Conservation (phyloP, 352 stramenopile genomes). For the Saprolegnia parasitica region DNA sequence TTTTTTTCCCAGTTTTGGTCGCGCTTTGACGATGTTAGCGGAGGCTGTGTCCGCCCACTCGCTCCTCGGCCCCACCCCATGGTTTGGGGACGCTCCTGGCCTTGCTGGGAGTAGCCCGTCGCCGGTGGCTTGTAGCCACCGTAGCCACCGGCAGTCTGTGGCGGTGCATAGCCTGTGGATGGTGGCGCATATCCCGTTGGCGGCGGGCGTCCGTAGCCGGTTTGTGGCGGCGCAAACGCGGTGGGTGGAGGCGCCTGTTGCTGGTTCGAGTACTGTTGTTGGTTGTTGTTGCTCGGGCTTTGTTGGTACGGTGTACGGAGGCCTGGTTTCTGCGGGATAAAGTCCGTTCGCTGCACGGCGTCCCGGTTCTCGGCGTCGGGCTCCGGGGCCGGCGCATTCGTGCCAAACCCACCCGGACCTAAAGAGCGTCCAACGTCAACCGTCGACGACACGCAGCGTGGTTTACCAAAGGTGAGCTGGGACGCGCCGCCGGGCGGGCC, state of each 20-base stretch:
- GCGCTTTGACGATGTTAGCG: constrained; percentile 66
- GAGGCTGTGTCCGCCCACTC: constrained; percentile 40
- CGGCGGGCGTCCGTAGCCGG: not conserved
- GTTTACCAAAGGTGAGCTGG: constrained; percentile 60
- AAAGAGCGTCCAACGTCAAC: not conserved
- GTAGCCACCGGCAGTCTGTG: constrained; percentile 9
- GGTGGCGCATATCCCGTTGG: constrained; percentile 25
- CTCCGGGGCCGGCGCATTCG: constrained; percentile 34
- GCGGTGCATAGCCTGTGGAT: constrained; percentile 27
- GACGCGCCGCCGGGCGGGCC: constrained; percentile 59
- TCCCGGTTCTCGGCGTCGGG: constrained; percentile 27
- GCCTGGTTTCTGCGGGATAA: constrained; percentile 31
- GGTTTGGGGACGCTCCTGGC: constrained; percentile 1
- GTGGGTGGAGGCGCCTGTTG: constrained; percentile 29
- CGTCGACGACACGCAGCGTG: not conserved
- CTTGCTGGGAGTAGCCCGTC: constrained; percentile 12
- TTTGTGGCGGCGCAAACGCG: constrained; percentile 14
- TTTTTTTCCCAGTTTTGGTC: constrained; percentile 83
- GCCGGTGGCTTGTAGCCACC: not conserved
- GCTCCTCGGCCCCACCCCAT: constrained; percentile 31
- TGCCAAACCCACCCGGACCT: constrained; percentile 50
- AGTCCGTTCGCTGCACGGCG: not conserved
- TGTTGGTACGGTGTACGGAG: constrained; percentile 28
- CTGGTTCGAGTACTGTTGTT: constrained; percentile 18
- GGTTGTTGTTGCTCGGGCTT: constrained; percentile 5